Evolutionary conservation across 331 rosid genomes (phyloP), one percentile per base, ranked within the genome.

Genomic region (Malus hybrid): DNA sequence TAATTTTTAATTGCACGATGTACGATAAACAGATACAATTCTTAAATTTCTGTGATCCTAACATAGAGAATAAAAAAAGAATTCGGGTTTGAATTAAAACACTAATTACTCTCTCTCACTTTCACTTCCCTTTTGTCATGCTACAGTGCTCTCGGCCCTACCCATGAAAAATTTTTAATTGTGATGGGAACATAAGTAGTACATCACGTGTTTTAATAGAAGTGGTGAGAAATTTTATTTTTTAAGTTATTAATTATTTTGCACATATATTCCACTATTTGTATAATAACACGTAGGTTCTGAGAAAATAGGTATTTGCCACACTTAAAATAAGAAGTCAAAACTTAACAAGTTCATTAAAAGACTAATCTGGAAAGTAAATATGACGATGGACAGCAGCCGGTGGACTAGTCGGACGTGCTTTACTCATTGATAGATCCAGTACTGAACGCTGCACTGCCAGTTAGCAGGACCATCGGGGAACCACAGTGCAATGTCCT

Each of bases 401-500:
- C 19, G 24, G 19, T 27, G 1, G 11, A 69, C 20, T 22, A 9
- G 32, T 22, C 24, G 2, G 34, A 52, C 24, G 10, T 46, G 60
- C 34, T 76, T 78, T 76, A 90, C 81, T 94, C 97, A 4, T 31
- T 3, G 32, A 31, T 92, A 87, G 88, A 94, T 87, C 99, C 99
- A 94, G 0, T 79, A 56, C 83, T 84, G 94, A 67, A 79, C 80
- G 78, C 88, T 80, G 90, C 99, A 87, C 87, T 86, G 82, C 97
- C 97, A 94, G 78, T 33, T 7, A 24, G 80, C 88, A 36, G 91
- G 83, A 13, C 97, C 97, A 11, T 94, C 96, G 1, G 96, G 91
- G 84, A 94, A 94, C 99, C 99, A 94, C 61, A 94, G 78, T 10
- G 89, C 96, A 66, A 94, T 92, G 81, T 94, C 99, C 83, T 92